Conservation (phyloP, 2,329 filamentous ascomycete genomes). For the Fulvia fulva region DNA sequence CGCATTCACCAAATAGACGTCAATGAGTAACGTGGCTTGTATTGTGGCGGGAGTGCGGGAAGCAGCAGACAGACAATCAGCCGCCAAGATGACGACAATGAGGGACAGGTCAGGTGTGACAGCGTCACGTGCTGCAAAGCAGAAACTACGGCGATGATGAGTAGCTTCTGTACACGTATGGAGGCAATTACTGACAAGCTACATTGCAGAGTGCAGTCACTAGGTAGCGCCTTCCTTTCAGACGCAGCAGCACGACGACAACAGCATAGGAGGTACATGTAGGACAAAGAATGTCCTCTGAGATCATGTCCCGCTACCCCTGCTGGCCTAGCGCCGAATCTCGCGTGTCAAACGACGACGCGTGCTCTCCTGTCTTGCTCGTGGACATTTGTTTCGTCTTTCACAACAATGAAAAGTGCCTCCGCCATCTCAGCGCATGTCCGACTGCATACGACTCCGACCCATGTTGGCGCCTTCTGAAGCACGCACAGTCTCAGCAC, state of each 20-base stretch:
- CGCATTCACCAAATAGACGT: background rate
- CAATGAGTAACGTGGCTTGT: background rate
- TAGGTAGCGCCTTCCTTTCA: background rate
- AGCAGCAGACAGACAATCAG: background rate
- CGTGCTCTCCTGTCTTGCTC: background rate
- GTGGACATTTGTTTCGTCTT: background rate
- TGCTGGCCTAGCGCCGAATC: background rate
- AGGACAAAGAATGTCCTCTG: background rate
- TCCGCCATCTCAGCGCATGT: conserved; percentile 1
- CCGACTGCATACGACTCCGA: background rate
- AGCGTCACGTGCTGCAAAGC: background rate
- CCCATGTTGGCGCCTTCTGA: background rate
- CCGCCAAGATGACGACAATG: background rate
- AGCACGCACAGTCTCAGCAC: conserved; percentile 1
- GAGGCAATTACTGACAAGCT: background rate
- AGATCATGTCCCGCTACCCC: background rate
- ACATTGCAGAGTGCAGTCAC: background rate
- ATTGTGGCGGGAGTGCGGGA: background rate
- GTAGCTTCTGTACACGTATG: background rate
- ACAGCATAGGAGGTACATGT: background rate
- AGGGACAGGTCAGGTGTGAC: background rate
- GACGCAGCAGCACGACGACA: background rate
- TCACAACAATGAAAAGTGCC: background rate
- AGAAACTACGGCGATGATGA: background rate
- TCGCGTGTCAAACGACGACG: background rate